Conservation (phyloP, 1,284 basidiomycete species). For the Dichomitus squalens region DNA sequence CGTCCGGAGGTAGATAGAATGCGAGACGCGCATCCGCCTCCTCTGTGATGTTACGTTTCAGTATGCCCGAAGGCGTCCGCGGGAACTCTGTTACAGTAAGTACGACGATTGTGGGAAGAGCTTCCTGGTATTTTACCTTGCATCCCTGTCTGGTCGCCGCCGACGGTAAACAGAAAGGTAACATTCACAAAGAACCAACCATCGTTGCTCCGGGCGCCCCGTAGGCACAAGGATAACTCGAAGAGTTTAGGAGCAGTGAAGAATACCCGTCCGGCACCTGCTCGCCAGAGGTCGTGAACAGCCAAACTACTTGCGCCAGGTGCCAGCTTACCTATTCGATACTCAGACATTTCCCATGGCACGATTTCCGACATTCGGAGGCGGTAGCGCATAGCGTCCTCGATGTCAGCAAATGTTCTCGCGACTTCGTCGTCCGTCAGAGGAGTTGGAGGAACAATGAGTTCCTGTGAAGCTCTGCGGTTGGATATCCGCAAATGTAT, state of each 20-base stretch:
- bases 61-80: constrained; percentile 57
- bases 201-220: constrained; percentile 65
- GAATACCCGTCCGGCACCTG: constrained; percentile 76
- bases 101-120: not conserved
- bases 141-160: constrained; percentile 69
- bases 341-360: constrained; percentile 74
- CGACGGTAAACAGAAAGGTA: constrained; percentile 71
- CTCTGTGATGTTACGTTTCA: constrained; percentile 70
- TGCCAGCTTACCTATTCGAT: constrained; percentile 62
- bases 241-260: constrained; percentile 80
- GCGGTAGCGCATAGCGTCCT: constrained; percentile 76
- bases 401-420: constrained; percentile 70
- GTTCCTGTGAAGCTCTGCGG: constrained; percentile 48
- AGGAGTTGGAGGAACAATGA: constrained; percentile 65
- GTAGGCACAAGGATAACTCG: constrained; percentile 71
- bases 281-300: not conserved
- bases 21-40: constrained; percentile 70
- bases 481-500: not conserved
- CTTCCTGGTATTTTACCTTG: constrained; percentile 49
- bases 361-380: constrained; percentile 74
- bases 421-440: constrained; percentile 68
- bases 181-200: constrained; percentile 85
- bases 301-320: not conserved
- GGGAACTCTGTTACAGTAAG: constrained; percentile 60
- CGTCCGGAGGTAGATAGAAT: constrained; percentile 56